Base-by-base conservation (phyloP, 176 grass and related monocot genomes). In the Eragrostis curvula region DNA sequence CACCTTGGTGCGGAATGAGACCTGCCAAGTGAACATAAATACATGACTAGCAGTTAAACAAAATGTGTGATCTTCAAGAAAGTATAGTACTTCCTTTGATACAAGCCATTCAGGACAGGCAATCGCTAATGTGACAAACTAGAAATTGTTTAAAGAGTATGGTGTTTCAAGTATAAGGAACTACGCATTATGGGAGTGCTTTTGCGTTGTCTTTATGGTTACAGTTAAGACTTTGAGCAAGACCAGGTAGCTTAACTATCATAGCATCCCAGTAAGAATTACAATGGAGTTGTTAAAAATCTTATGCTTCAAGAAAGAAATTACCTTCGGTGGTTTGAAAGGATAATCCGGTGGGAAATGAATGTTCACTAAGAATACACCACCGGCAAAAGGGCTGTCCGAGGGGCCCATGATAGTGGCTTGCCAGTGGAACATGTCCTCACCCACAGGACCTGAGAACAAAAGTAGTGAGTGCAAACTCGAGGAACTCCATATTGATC, bases 391-490 rank as follows among this genome's bases (percentile, higher is more conserved):
- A 5, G 94, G 94, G 65, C 88, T 97, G 58, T 97, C 91, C 6
- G 91, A 83, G 12, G 94, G 94, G 11, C 94, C 94, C 91, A 97
- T 97, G 27, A 97, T 97, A 21, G 91, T 93, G 0, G 91, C 94
- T 79, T 97, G 94, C 94, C 94, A 97, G 58, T 93, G 91, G 84
- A 97, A 97, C 91, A 97, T 93, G 79, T 97, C 91, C 87, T 97
- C 91, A 62, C 89, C 91, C 43, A 90, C 94, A 85, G 94, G 94
- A 71, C 94, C 91, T 97, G 81, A 48, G 10, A 55, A 47, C 9
- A 84, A 30, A 71, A 16, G 15, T 9, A 44, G 29, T 49, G 3
- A 51, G 46, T 18, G 27, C 23, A 43, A 12, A 40, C 66, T 68
- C 13, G 62, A 58, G 13, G 16, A 24, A 28, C 45, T 28, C 17